Evolutionary conservation across 768 basidiomycete genomes (phyloP).

Genomic region (Goffeauzyma gilvescens): DNA sequence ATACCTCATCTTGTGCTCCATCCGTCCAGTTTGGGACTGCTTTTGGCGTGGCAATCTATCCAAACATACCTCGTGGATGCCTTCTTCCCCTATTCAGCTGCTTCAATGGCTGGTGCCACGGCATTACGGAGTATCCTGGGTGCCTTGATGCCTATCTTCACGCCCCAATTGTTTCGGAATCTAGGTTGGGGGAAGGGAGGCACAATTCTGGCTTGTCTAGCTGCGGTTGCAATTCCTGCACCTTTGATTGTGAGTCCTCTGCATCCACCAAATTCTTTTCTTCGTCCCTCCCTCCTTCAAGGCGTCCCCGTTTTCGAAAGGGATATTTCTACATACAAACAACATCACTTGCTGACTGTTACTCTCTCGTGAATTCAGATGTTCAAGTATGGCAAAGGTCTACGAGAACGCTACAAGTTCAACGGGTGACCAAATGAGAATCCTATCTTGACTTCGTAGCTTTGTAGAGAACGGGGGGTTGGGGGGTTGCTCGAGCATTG

Average conservation of each 20-base stretch:
- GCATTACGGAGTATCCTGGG: slow-evolving; percentile 21
- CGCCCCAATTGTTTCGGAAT: slow-evolving; percentile 16
- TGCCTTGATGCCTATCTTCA: slow-evolving; percentile 20
- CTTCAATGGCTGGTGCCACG: slow-evolving; percentile 22
- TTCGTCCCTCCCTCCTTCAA: not conserved
- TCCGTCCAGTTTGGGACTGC: slow-evolving; percentile 13
- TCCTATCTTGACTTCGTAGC: no score
- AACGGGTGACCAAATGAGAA: no score
- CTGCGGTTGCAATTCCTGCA: slow-evolving; percentile 17
- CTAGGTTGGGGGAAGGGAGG: slow-evolving; percentile 26
- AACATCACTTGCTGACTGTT: not conserved
- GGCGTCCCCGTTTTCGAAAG: no score
- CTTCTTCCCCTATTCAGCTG: slow-evolving; percentile 28
- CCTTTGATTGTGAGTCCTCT: slow-evolving; percentile 21
- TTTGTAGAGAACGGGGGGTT: no score
- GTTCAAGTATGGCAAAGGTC: slow-evolving; percentile 11
- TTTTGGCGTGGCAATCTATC: slow-evolving; percentile 24
- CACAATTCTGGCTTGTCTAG: slow-evolving; percentile 20
- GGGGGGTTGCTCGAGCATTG: no score
- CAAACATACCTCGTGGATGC: slow-evolving; percentile 28
- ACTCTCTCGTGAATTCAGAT: slow-evolving; percentile 6
- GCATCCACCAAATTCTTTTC: no score
- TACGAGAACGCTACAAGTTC: no score
- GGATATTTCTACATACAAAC: not conserved
- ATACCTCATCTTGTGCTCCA: not conserved